A percentile compares a stretch with the other conserved stretches of the same genome.
phyloP scores from a whole-genome alignment of 2,329 filamentous ascomycete genomes.

The Paecilomyces niveus region DNA sequence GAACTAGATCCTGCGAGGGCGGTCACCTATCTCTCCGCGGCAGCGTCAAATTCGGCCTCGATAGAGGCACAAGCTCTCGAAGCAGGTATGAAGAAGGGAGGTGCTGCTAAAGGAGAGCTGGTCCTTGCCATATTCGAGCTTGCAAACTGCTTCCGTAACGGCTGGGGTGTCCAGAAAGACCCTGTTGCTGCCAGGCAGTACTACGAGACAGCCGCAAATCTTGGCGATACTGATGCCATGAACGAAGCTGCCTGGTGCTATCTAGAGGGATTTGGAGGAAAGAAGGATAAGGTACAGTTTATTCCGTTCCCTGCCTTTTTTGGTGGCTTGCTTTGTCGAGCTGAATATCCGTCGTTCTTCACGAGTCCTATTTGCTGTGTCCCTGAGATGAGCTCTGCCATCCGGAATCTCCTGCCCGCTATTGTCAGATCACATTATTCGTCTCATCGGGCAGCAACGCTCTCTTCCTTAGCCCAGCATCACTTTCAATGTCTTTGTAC shows the following conservation, averaged over 20 bases:
- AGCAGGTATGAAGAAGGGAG: conserved; percentile 86
- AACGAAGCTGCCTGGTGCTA: conserved; percentile 96
- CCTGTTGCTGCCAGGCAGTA: conserved; percentile 80
- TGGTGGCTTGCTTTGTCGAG: conserved; percentile 1
- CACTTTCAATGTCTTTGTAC: conserved; percentile 10
- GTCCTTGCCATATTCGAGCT: conserved; percentile 95
- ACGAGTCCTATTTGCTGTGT: background rate
- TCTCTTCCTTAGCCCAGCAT: conserved; percentile 11
- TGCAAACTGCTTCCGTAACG: conserved; percentile 69
- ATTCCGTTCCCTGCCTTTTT: conserved; percentile 2
- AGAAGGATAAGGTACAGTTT: conserved; percentile 89
- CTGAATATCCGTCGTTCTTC: background rate
- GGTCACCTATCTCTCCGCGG: conserved; percentile 76
- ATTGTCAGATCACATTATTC: conserved; percentile 17
- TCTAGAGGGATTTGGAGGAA: conserved; percentile 90
- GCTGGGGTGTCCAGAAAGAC: conserved; percentile 86
- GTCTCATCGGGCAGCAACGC: conserved; percentile 27
- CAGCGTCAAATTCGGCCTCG: conserved; percentile 80
- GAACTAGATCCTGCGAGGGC: conserved; percentile 63
- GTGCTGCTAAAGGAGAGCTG: conserved; percentile 90
- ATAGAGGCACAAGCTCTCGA: conserved; percentile 80
- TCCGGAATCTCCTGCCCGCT: background rate
- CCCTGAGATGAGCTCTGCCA: conserved; percentile 4
- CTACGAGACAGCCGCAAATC: conserved; percentile 93
- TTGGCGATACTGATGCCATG: conserved; percentile 96